A percentile compares a stretch with the other conserved stretches of the same genome.
Conservation (phyloP, 352 stramenopile species). For the Globisporangium recalcitrans region DNA sequence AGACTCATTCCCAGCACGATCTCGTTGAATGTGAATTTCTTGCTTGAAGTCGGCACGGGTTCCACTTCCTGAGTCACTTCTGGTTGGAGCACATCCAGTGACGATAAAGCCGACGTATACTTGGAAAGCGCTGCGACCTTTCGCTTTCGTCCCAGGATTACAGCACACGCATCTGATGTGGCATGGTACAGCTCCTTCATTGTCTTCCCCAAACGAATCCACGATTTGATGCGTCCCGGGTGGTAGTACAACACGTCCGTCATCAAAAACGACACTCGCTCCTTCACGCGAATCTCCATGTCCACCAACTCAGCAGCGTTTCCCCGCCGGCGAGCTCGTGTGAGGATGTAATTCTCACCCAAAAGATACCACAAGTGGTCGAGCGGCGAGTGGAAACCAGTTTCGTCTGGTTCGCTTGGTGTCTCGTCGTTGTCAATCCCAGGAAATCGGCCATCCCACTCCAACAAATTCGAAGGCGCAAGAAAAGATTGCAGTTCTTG, state of each 20-base stretch:
- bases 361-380: conserved; percentile 70
- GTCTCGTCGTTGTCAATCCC: background rate
- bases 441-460: conserved; percentile 19
- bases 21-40: conserved; percentile 28
- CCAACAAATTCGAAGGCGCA: conserved; percentile 31
- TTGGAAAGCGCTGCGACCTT: conserved; percentile 31
- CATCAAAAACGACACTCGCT: conserved; percentile 47
- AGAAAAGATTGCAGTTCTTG: conserved; percentile 28
- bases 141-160: conserved; percentile 40
- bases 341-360: conserved; percentile 66
- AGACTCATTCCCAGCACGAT: conserved; percentile 36
- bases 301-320: conserved; percentile 54
- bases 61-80: background rate
- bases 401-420: background rate
- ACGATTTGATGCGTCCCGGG: conserved; percentile 56
- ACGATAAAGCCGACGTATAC: conserved; percentile 23
- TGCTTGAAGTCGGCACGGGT: background rate
- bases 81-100: background rate
- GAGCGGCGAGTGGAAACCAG: conserved; percentile 14
- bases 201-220: conserved; percentile 55
- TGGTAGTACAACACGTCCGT: conserved; percentile 63
- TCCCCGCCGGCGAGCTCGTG: conserved; percentile 49
- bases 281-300: conserved; percentile 53
- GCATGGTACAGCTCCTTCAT: conserved; percentile 71
- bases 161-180: conserved; percentile 51